Evolutionary conservation across 1,284 basidiomycete species (phyloP).

Genomic region (Cutaneotrichosporon sp.): DNA sequence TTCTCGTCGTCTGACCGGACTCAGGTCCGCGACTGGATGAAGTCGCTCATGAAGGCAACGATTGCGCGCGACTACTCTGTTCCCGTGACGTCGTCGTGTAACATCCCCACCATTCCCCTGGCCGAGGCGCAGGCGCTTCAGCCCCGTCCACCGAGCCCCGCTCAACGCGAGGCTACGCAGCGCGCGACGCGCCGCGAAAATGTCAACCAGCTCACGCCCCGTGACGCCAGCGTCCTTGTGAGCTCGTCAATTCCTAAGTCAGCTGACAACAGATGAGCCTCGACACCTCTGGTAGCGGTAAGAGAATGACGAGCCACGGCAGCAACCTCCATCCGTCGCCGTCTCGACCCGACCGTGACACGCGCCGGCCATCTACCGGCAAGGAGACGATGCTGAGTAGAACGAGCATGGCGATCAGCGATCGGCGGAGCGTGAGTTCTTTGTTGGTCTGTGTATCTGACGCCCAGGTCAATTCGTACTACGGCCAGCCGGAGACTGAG

Average conservation of each 20-base stretch:
- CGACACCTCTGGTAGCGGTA: constrained; percentile 37
- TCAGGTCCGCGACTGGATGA: constrained; percentile 95
- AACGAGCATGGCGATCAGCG: constrained; percentile 13
- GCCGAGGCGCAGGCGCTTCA: constrained; percentile 93
- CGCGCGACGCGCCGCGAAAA: constrained; percentile 82
- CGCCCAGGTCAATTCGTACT: constrained; percentile 29
- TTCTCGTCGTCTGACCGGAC: constrained; percentile 88
- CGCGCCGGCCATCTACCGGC: constrained; percentile 40
- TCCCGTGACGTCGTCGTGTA: constrained; percentile 93
- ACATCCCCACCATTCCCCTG: constrained; percentile 93
- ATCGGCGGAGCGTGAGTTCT: constrained; percentile 8
- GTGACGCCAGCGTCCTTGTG: constrained; percentile 80
- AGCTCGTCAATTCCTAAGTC: constrained; percentile 49
- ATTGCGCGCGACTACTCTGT: constrained; percentile 88
- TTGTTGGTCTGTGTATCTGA: neutral
- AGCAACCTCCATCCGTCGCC: constrained; percentile 22
- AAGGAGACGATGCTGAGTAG: constrained; percentile 4
- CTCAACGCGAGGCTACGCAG: constrained; percentile 82
- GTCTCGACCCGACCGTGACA: constrained; percentile 47
- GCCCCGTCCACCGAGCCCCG: constrained; percentile 89
- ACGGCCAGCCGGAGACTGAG: constrained; percentile 28
- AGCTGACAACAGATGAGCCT: constrained; percentile 44
- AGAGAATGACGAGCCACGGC: constrained; percentile 23
- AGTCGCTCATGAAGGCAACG: constrained; percentile 97
- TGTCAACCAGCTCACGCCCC: constrained; percentile 81